Evolutionary conservation across 2,329 filamentous ascomycete species (phyloP).

Genomic region (Nigrograna mackinnonii): DNA sequence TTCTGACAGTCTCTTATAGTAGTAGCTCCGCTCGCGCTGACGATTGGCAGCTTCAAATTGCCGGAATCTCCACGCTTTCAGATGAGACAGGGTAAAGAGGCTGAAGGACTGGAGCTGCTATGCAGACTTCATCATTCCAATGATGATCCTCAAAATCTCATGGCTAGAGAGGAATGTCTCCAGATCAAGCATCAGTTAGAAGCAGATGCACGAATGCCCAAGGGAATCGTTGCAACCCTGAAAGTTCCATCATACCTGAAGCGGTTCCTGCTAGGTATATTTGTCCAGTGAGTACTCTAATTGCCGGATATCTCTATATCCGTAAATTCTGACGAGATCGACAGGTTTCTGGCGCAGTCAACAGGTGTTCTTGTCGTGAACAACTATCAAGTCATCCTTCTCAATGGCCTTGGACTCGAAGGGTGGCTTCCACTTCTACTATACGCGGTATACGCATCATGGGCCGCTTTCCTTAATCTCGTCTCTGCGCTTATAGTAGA

Average conservation of each 20-base stretch:
- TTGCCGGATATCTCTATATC: not conserved
- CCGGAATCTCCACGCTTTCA: not conserved
- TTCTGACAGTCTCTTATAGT: no score
- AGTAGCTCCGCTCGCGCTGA: not conserved
- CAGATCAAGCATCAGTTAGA: not conserved
- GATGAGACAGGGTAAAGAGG: not conserved
- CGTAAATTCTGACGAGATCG: not conserved
- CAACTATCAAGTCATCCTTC: slow-evolving; percentile 7
- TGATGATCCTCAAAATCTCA: not conserved
- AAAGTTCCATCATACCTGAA: not conserved
- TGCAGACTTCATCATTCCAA: not conserved
- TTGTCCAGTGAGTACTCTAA: not conserved
- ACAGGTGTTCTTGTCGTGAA: slow-evolving; percentile 6
- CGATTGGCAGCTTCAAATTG: not conserved
- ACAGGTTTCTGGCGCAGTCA: slow-evolving; percentile 5
- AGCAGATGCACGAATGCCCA: not conserved
- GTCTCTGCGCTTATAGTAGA: slow-evolving; percentile 2
- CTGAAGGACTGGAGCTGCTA: not conserved
- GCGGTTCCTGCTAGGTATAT: not conserved
- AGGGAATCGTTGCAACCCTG: not conserved
- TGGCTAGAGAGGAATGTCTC: not conserved
- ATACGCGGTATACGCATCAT: slow-evolving; percentile 3
- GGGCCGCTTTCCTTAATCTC: slow-evolving; percentile 6
- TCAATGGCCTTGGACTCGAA: slow-evolving; percentile 6
- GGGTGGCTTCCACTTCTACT: slow-evolving; percentile 4